Evolutionary conservation across 148 eudicot species (phyloP).

Genomic region (Silene latifolia): DNA sequence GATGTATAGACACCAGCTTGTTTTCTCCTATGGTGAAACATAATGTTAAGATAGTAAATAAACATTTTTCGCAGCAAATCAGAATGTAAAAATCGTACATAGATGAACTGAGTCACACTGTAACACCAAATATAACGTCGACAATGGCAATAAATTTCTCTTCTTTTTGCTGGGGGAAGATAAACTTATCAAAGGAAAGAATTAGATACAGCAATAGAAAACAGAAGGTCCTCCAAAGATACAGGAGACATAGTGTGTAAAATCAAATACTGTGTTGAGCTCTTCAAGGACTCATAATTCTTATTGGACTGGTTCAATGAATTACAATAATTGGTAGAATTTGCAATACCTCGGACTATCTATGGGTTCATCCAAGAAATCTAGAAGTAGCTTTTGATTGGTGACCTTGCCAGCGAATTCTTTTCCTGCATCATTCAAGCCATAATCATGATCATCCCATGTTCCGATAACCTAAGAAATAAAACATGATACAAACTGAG

Average conservation of each 20-base stretch:
- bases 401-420: constrained; percentile 46
- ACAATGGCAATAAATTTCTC: neutral
- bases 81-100: neutral
- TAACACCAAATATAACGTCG: neutral
- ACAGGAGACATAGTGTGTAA: neutral
- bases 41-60: neutral
- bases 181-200: neutral
- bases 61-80: neutral
- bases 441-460: constrained; percentile 87
- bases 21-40: constrained; percentile 42
- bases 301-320: neutral
- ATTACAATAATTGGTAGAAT: neutral
- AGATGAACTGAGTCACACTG: neutral
- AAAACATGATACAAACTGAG: neutral
- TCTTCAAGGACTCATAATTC: neutral
- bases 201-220: neutral
- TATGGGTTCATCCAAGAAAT: constrained; percentile 68
- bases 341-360: constrained; percentile 55
- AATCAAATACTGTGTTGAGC: neutral
- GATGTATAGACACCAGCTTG: constrained; percentile 80
- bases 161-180: neutral
- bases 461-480: constrained; percentile 56
- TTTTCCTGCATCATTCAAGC: constrained; percentile 77
- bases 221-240: neutral
- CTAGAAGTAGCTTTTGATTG: constrained; percentile 62